A percentile compares a stretch with the other conserved stretches of the same genome.
Conservation (phyloP, 1,139 yeast genomes). For the Candida glucosophila region DNA sequence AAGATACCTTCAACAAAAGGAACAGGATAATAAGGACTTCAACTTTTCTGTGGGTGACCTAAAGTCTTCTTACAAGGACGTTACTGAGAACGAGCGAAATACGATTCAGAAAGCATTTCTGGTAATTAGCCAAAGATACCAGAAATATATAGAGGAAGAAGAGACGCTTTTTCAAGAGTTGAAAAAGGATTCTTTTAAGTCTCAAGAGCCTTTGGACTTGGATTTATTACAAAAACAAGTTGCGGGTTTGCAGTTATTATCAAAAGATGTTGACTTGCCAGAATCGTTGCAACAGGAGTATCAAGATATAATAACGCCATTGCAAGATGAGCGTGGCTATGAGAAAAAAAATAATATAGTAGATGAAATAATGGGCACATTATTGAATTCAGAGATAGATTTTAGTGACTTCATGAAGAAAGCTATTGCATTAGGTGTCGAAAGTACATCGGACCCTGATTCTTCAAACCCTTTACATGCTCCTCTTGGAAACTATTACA, state of each 20-base stretch:
- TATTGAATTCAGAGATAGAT: conserved; percentile 6
- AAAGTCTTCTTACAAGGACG: conserved; percentile 10
- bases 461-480: conserved; percentile 15
- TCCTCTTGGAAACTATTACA: conserved; percentile 27
- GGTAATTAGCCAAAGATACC: conserved; percentile 22
- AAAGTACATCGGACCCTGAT: conserved; percentile 16
- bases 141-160: conserved; percentile 16
- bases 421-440: conserved; percentile 23
- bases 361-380: too few species aligned
- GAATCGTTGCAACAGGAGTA: conserved; percentile 23
- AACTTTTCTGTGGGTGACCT: conserved; percentile 2
- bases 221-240: conserved; percentile 58
- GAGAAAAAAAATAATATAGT: too few species aligned
- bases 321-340: conserved; percentile 1
- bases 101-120: conserved; percentile 25
- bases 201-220: conserved; percentile 27
- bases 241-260: conserved; percentile 63
- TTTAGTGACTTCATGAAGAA: conserved; percentile 16
- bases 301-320: conserved; percentile 2
- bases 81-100: conserved; percentile 13
- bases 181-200: conserved; percentile 3
- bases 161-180: conserved; percentile 12
- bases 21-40: conserved; percentile 6
- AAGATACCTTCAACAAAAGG: conserved; percentile 8
- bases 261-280: conserved; percentile 76